These are phyloP conservation scores for Pelargonium fulgidum DNA, from an alignment of 441 rosid genomes.

Conservation along the genomic window DNA sequence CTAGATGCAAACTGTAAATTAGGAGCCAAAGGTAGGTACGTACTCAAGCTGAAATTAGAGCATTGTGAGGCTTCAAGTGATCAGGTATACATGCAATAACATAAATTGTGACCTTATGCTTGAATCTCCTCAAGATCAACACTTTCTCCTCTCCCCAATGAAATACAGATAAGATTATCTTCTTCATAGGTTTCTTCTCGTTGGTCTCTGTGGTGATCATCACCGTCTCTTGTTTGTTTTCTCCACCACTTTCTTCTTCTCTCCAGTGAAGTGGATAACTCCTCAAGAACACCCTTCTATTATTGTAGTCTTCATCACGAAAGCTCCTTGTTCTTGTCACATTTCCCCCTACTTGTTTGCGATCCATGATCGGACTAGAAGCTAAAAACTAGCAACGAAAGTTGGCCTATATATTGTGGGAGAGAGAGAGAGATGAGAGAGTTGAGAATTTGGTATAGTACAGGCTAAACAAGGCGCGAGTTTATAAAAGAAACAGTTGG, in stretches of 20 bases:
- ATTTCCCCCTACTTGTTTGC: constrained; percentile 18
- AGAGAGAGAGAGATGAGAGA: background rate
- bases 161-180: constrained; percentile 30
- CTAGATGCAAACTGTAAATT: constrained; percentile 17
- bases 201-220: constrained; percentile 8
- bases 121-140: constrained; percentile 38
- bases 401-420: background rate
- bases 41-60: constrained; percentile 29
- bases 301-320: constrained; percentile 34
- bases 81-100: constrained; percentile 33
- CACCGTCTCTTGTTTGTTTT: constrained; percentile 14
- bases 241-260: constrained; percentile 22
- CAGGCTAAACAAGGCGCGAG: too few relatives aligned
- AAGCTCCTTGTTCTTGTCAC: constrained; percentile 28
- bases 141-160: constrained; percentile 41
- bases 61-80: constrained; percentile 22
- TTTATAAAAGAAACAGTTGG: too few relatives aligned
- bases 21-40: background rate
- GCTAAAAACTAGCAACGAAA: background rate
- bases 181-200: constrained; percentile 27
- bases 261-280: constrained; percentile 51
- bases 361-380: constrained; percentile 5
- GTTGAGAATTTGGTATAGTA: background rate
- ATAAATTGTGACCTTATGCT: constrained; percentile 31
- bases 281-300: constrained; percentile 45